Evolutionary conservation across 1,284 basidiomycete species (phyloP).

Genomic region (Cutaneotrichosporon curvatum): DNA sequence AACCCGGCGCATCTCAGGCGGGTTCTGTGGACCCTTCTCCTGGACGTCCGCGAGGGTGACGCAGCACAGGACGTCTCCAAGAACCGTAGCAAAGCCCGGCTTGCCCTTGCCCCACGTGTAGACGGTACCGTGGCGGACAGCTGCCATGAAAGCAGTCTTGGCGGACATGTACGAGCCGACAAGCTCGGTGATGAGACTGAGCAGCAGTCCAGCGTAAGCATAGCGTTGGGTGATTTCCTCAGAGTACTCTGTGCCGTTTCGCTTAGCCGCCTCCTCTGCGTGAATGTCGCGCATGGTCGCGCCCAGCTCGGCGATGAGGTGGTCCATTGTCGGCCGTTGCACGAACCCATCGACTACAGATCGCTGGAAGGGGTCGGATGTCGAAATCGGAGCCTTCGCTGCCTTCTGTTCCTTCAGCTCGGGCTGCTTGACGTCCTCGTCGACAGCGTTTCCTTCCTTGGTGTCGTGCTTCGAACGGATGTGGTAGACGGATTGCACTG

Average conservation of each 20-base stretch:
- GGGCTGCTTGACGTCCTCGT: neutral
- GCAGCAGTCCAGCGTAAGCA: slow-evolving; percentile 71
- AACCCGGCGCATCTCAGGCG: slow-evolving; percentile 35
- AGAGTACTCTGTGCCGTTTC: slow-evolving; percentile 7
- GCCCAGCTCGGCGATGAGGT: slow-evolving; percentile 29
- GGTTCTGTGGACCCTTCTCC: slow-evolving; percentile 8
- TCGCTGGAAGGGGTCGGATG: slow-evolving; percentile 51
- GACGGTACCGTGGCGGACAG: slow-evolving; percentile 54
- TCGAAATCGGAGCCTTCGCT: neutral
- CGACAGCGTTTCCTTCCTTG: too few relatives aligned
- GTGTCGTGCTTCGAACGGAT: slow-evolving; percentile 51
- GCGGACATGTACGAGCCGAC: slow-evolving; percentile 87
- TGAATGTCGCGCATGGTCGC: slow-evolving; percentile 12
- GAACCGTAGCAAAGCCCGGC: slow-evolving; percentile 49
- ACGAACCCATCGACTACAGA: slow-evolving; percentile 11
- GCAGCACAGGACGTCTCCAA: slow-evolving; percentile 70
- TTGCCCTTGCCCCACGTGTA: slow-evolving; percentile 48
- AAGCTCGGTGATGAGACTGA: slow-evolving; percentile 87
- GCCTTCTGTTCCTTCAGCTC: slow-evolving; percentile 9
- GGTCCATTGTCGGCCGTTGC: slow-evolving; percentile 27
- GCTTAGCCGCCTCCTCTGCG: slow-evolving; percentile 11
- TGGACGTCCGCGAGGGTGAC: slow-evolving; percentile 52
- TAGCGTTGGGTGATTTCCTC: slow-evolving; percentile 10
- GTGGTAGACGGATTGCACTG: slow-evolving; percentile 53
- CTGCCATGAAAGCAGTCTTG: slow-evolving; percentile 80